These are phyloP conservation scores for Ostreobium quekettii DNA, from an alignment of 139 green algal genomes.

Conservation along the genomic window DNA sequence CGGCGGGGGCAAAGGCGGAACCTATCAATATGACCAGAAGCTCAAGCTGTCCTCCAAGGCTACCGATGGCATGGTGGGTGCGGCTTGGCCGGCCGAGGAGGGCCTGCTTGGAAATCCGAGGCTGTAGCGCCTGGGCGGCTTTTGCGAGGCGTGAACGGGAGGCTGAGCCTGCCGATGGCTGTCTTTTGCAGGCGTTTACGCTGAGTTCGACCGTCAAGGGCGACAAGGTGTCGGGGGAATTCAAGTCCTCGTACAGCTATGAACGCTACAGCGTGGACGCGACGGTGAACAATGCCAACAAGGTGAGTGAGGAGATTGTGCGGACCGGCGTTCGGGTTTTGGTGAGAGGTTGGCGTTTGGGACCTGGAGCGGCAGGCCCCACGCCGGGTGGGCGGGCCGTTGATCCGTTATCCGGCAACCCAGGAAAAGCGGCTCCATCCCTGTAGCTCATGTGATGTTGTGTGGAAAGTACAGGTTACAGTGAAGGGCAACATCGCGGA, in stretches of 20 bases:
- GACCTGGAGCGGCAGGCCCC: no score
- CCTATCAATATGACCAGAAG: slow-evolving; percentile 14
- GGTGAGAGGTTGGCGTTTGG: no score
- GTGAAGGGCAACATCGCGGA: slow-evolving; percentile 4
- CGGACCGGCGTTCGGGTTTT: not conserved
- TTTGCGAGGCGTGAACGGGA: no score
- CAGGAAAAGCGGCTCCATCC: not conserved
- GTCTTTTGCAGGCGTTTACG: slow-evolving; percentile 6
- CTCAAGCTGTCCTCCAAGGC: slow-evolving; percentile 7
- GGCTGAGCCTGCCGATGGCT: no score
- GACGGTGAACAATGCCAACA: not conserved
- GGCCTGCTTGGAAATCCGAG: no score
- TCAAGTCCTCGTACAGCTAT: slow-evolving; percentile 11
- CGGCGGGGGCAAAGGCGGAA: not conserved
- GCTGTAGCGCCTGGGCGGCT: no score
- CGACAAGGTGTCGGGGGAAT: not conserved
- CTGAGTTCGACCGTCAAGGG: not conserved
- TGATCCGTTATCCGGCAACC: not conserved
- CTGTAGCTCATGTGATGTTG: not conserved
- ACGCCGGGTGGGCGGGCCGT: not conserved
- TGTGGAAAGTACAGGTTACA: slow-evolving; percentile 10
- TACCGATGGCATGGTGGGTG: slow-evolving; percentile 6
- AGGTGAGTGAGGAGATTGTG: not conserved
- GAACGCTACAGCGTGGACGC: slow-evolving; percentile 1
- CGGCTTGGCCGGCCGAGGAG: no score